A percentile compares a stretch with the other conserved stretches of the same genome.
Evolutionary conservation across 306 rosid species (phyloP).

Genomic region (Acacia acuminata): DNA sequence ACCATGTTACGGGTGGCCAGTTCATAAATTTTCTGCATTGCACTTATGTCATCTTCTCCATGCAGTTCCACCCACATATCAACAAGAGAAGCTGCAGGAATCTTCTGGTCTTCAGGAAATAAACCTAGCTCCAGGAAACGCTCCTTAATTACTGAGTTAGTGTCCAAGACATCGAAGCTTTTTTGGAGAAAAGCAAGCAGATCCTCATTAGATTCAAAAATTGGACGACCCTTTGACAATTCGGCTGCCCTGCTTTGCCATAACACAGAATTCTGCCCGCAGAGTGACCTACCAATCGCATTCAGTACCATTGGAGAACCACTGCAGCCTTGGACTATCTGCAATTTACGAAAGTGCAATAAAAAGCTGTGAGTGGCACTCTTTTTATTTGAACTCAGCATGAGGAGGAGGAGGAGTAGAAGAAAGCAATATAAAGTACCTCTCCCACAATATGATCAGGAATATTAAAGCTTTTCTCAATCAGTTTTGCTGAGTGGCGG

Average conservation of each 20-base stretch:
- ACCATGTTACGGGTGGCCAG: constrained; percentile 41
- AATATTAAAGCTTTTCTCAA: constrained; percentile 24
- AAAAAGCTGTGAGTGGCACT: background rate
- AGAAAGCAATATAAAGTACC: constrained; percentile 36
- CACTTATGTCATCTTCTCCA: constrained; percentile 38
- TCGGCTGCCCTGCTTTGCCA: constrained; percentile 39
- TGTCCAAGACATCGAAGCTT: constrained; percentile 42
- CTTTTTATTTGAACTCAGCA: background rate
- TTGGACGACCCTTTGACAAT: constrained; percentile 35
- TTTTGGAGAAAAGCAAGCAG: constrained; percentile 48
- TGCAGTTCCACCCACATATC: constrained; percentile 63
- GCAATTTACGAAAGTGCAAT: constrained; percentile 25
- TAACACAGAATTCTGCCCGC: constrained; percentile 11
- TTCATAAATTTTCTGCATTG: constrained; percentile 41
- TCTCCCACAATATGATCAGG: constrained; percentile 39
- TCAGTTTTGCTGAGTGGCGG: constrained; percentile 42
- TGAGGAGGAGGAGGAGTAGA: background rate
- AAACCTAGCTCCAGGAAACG: constrained; percentile 67
- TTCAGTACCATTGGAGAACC: constrained; percentile 62
- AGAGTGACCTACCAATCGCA: constrained; percentile 47
- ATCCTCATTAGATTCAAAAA: constrained; percentile 28
- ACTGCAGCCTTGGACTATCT: constrained; percentile 56
- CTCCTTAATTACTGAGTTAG: constrained; percentile 36
- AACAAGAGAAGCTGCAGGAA: constrained; percentile 57
- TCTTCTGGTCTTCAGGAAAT: constrained; percentile 71